A percentile compares a stretch with the other conserved stretches of the same genome.
phyloP scores from a whole-genome alignment of 1,139 yeast genomes.

The Kodamaea arcana region DNA sequence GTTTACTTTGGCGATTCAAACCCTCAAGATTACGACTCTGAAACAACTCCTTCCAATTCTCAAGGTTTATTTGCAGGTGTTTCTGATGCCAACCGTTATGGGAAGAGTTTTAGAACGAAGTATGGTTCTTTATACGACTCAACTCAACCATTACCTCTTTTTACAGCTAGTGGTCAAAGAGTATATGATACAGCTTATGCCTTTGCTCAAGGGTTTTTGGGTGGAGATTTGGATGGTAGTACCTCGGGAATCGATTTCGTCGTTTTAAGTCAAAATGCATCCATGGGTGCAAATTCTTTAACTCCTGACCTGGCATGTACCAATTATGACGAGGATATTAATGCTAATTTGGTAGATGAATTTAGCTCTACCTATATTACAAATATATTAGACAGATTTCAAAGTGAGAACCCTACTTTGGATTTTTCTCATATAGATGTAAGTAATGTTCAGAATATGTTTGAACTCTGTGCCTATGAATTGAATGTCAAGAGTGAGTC shows the following conservation, averaged over 20 bases:
- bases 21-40: constrained; percentile 16
- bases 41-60: constrained; percentile 26
- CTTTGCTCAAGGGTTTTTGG: constrained; percentile 25
- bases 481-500: constrained; percentile 45
- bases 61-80: constrained; percentile 24
- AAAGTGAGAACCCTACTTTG: constrained; percentile 37
- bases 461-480: constrained; percentile 46
- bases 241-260: constrained; percentile 3
- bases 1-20: constrained; percentile 10
- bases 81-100: constrained; percentile 19
- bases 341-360: constrained; percentile 9
- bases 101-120: constrained; percentile 27
- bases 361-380: constrained; percentile 26
- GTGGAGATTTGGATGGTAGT: constrained; percentile 3
- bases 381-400: constrained; percentile 37
- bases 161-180: constrained; percentile 27
- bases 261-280: constrained; percentile 16
- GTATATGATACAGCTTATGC: constrained; percentile 26
- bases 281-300: constrained; percentile 26
- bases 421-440: constrained; percentile 21
- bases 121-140: constrained; percentile 22
- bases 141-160: constrained; percentile 22
- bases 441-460: constrained; percentile 34
- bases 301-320: constrained; percentile 28
- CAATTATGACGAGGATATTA: constrained; percentile 11